A percentile compares a stretch with the other conserved stretches of the same genome.
Conservation (phyloP, 2,329 filamentous ascomycete genomes). For the Scytalidium sp. region DNA sequence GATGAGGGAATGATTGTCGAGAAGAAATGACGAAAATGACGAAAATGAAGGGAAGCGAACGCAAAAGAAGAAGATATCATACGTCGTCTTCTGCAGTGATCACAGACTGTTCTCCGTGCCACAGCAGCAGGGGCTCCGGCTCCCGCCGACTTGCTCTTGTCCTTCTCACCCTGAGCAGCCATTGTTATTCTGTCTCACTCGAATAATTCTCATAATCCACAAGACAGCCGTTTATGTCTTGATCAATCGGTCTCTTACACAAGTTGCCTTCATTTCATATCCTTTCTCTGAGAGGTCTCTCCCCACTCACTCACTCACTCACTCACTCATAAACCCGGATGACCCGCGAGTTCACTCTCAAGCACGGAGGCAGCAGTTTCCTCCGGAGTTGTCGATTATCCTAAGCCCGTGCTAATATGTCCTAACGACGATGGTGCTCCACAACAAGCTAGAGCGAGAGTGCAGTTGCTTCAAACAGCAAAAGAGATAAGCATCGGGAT, state of each 20-base stretch:
- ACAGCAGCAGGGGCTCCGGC: neutral
- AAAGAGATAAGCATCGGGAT: too few relatives aligned
- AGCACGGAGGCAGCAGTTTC: too few relatives aligned
- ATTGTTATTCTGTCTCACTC: neutral
- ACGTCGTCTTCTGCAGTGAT: conserved; percentile 43
- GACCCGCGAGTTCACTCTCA: too few relatives aligned
- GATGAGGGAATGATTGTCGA: neutral
- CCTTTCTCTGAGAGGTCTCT: too few relatives aligned
- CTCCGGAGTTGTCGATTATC: too few relatives aligned
- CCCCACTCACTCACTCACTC: too few relatives aligned
- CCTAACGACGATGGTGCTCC: too few relatives aligned
- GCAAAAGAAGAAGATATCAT: conserved; percentile 18
- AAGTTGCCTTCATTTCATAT: conserved; percentile 25
- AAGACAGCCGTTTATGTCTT: neutral
- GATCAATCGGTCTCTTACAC: too few relatives aligned
- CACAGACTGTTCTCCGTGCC: conserved; percentile 37
- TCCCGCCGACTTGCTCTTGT: neutral
- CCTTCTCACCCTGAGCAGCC: neutral
- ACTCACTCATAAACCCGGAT: too few relatives aligned
- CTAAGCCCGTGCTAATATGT: too few relatives aligned
- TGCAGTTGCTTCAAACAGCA: too few relatives aligned
- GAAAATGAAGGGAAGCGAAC: conserved; percentile 1
- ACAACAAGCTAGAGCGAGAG: too few relatives aligned
- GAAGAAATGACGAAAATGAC: conserved; percentile 6
- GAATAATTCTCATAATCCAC: neutral